Evolutionary conservation across 163 green algal species (phyloP).

Genomic region (Prototheca cutis): DNA sequence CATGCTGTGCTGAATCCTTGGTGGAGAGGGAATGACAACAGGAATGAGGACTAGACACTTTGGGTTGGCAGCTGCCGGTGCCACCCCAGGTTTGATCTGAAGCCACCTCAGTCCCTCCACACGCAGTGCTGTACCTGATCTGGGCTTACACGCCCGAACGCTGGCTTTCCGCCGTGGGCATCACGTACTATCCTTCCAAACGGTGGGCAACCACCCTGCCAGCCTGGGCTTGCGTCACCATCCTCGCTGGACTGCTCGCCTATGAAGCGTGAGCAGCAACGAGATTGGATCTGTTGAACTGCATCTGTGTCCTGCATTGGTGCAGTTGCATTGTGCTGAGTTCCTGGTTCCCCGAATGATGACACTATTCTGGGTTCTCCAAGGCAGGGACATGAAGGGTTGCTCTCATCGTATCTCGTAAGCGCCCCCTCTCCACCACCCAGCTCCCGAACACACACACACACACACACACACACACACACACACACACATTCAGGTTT

Average conservation of each 20-base stretch:
- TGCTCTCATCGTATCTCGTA: too few species aligned
- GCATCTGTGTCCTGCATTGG: too few species aligned
- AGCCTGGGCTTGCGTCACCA: constrained; percentile 31
- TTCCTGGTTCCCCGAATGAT: too few species aligned
- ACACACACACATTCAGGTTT: too few species aligned
- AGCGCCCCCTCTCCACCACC: too few species aligned
- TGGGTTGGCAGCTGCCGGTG: background rate
- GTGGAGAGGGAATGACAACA: background rate
- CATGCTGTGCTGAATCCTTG: background rate
- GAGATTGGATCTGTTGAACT: too few species aligned
- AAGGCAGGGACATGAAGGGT: too few species aligned
- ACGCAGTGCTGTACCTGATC: constrained; percentile 36
- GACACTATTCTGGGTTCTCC: too few species aligned
- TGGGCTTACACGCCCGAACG: constrained; percentile 37
- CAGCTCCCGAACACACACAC: background rate
- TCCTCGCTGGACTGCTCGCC: constrained; percentile 22
- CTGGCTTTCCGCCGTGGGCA: constrained; percentile 24
- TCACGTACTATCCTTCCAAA: constrained; percentile 51
- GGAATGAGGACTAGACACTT: background rate
- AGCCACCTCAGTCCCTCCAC: background rate
- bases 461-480: too few species aligned
- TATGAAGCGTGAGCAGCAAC: constrained; percentile 40
- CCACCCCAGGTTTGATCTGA: too few species aligned
- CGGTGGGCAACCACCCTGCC: constrained; percentile 47
- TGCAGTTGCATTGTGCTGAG: too few species aligned